Conservation (phyloP, 2,329 filamentous ascomycete species). For the Cladosporium sp. region DNA sequence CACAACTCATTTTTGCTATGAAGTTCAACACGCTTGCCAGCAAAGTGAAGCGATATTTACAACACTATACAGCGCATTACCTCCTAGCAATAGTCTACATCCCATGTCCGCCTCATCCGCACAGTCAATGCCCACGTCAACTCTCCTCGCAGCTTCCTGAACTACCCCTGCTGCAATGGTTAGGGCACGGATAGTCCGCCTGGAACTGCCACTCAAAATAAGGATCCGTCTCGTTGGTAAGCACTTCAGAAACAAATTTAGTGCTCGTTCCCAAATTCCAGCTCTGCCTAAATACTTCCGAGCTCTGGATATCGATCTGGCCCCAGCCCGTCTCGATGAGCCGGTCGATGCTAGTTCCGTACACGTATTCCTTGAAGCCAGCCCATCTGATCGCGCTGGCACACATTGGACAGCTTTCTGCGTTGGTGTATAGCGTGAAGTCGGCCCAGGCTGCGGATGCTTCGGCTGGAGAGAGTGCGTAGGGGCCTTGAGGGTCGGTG, state of each 20-base stretch:
- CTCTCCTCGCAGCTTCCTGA: neutral
- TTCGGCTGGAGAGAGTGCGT: constrained; percentile 39
- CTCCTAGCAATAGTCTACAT: too few relatives aligned
- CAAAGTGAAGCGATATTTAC: too few relatives aligned
- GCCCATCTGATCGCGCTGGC: constrained; percentile 54
- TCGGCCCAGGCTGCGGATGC: constrained; percentile 43
- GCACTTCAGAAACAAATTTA: constrained; percentile 41
- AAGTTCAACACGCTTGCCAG: too few relatives aligned
- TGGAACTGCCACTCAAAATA: constrained; percentile 55
- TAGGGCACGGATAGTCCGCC: constrained; percentile 31
- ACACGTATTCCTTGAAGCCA: constrained; percentile 53
- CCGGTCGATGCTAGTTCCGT: constrained; percentile 48
- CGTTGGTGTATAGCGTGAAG: constrained; percentile 55
- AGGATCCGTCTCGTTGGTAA: constrained; percentile 52
- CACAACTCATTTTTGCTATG: too few relatives aligned
- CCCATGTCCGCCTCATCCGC: too few relatives aligned
- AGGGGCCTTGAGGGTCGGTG: constrained; percentile 43
- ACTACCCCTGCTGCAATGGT: constrained; percentile 26
- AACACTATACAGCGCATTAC: too few relatives aligned
- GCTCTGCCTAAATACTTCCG: constrained; percentile 45
- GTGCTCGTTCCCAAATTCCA: constrained; percentile 35
- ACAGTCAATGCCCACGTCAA: neutral
- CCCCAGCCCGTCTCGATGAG: constrained; percentile 48
- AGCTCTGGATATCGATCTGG: constrained; percentile 46
- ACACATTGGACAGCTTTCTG: constrained; percentile 57